phyloP scores from a whole-genome alignment of 305 asterid genomes.

The Solanum hybrid region DNA sequence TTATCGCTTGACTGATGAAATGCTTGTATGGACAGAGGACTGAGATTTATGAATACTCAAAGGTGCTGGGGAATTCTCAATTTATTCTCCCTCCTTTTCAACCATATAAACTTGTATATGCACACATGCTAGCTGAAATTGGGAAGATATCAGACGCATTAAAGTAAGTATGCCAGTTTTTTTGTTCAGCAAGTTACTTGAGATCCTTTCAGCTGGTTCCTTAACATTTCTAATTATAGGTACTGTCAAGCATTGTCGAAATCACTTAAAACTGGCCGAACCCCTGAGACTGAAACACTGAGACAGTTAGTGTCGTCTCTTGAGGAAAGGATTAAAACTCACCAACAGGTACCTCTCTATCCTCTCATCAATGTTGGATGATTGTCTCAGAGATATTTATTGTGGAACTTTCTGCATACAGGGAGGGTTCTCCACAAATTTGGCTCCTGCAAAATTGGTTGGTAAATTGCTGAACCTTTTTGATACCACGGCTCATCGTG shows the following conservation, averaged over 20 bases:
- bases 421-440: constrained; percentile 79
- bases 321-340: constrained; percentile 75
- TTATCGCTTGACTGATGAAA: not conserved
- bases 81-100: constrained; percentile 80
- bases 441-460: constrained; percentile 56
- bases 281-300: constrained; percentile 52
- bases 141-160: constrained; percentile 86
- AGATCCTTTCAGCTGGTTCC: constrained; percentile 16
- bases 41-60: constrained; percentile 77
- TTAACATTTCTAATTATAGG: constrained; percentile 27
- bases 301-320: constrained; percentile 58
- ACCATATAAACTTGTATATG: constrained; percentile 90
- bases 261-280: constrained; percentile 69
- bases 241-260: constrained; percentile 65
- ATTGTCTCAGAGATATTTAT: not conserved
- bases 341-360: constrained; percentile 52
- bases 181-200: not conserved
- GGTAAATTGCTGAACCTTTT: constrained; percentile 69
- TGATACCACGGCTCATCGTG: constrained; percentile 75
- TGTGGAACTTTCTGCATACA: constrained; percentile 23
- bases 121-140: constrained; percentile 94
- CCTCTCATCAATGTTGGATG: not conserved
- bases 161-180: constrained; percentile 37
- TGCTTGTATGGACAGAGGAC: constrained; percentile 54
- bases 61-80: constrained; percentile 83